phyloP scores from a whole-genome alignment of 768 basidiomycete genomes.

The Tricholomella constricta region DNA sequence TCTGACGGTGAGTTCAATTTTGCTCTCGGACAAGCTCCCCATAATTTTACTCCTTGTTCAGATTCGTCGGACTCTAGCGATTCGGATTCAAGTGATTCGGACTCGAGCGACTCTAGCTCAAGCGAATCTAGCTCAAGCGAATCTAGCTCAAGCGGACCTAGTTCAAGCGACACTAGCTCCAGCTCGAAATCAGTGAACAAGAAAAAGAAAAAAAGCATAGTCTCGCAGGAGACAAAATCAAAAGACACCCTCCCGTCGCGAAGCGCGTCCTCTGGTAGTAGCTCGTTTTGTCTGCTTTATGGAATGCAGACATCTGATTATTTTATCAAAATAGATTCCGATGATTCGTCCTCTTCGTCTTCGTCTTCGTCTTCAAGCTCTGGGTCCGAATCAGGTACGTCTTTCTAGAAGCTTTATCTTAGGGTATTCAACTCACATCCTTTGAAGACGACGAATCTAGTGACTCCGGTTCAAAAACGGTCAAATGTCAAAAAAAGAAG shows the following conservation, averaged over 20 bases:
- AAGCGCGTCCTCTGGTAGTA: constrained; percentile 15
- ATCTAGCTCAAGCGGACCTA: constrained; percentile 34
- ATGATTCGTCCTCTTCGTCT: constrained; percentile 25
- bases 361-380: constrained; percentile 27
- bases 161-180: constrained; percentile 28
- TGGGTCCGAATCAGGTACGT: constrained; percentile 30
- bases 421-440: constrained; percentile 11
- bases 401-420: not conserved
- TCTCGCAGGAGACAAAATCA: constrained; percentile 1
- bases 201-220: constrained; percentile 11
- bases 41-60: not conserved
- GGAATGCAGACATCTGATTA: not conserved
- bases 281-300: not conserved
- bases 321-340: constrained; percentile 14
- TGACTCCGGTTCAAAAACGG: constrained; percentile 20
- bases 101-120: constrained; percentile 14
- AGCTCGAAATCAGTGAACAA: constrained; percentile 21
- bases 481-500: constrained; percentile 11
- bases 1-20: constrained; percentile 23
- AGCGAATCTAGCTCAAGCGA: constrained; percentile 24
- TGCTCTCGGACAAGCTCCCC: not conserved
- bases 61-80: constrained; percentile 17
- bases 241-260: constrained; percentile 8
- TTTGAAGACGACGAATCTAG: constrained; percentile 39
- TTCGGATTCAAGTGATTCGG: constrained; percentile 33